phyloP scores from a whole-genome alignment of 768 basidiomycete genomes.

The Pleurotus giganteus region DNA sequence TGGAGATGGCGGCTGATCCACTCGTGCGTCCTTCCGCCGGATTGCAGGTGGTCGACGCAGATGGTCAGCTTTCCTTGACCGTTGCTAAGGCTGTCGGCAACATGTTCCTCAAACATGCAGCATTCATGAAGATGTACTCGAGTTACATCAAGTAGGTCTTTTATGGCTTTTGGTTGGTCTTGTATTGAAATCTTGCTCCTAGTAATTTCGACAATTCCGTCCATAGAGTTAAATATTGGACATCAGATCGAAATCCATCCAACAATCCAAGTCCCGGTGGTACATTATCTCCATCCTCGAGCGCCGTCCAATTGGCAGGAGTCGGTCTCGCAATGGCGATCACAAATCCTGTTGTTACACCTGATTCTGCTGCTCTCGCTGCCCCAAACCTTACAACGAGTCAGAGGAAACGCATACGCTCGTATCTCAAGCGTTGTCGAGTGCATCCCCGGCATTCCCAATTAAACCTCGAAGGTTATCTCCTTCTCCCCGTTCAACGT shows the following conservation, averaged over 20 bases:
- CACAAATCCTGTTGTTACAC: conserved; percentile 38
- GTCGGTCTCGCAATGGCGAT: conserved; percentile 57
- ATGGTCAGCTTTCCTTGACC: conserved; percentile 69
- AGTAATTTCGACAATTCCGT: conserved; percentile 96
- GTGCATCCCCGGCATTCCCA: conserved; percentile 90
- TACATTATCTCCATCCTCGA: conserved; percentile 56
- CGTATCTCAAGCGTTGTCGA: conserved; percentile 88
- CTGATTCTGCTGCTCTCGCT: conserved; percentile 40
- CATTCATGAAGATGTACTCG: conserved; percentile 99
- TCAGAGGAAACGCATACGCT: conserved; percentile 85
- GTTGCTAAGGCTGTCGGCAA: conserved; percentile 82
- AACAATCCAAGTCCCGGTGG: conserved; percentile 38
- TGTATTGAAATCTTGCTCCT: conserved; percentile 5
- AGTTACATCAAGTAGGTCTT: conserved; percentile 89
- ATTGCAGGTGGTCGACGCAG: conserved; percentile 54
- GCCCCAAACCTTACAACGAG: conserved; percentile 64
- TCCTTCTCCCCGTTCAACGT: conserved; percentile 92
- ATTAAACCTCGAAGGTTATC: conserved; percentile 89
- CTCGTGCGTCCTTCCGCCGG: conserved; percentile 43
- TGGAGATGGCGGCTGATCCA: conserved; percentile 75
- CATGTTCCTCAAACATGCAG: conserved; percentile 90
- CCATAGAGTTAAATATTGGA: conserved; percentile 86
- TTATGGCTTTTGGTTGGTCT: conserved; percentile 5
- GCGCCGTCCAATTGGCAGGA: conserved; percentile 60
- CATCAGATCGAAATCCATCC: conserved; percentile 48